A percentile compares a stretch with the other conserved stretches of the same genome.
Evolutionary conservation across 164 flowering plant species (phyloP).

Genomic region (Cinnamomum micranthum): DNA sequence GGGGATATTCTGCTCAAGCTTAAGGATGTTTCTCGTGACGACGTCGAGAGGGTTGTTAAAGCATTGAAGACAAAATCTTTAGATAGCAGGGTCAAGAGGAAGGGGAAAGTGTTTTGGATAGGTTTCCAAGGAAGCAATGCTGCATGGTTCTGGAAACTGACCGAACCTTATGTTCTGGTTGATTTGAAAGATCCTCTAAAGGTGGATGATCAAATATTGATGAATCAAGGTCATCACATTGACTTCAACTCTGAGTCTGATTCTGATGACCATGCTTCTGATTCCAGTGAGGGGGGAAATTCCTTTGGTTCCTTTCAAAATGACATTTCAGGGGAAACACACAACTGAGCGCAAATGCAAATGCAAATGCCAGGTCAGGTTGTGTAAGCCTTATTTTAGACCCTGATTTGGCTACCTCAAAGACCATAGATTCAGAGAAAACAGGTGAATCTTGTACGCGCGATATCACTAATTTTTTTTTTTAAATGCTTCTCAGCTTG

Average conservation of each 20-base stretch:
- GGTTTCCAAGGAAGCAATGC: constrained; percentile 73
- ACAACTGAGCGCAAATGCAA: background rate
- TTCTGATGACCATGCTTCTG: constrained; percentile 30
- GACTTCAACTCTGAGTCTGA: constrained; percentile 43
- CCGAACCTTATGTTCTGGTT: constrained; percentile 63
- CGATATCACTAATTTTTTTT: too few relatives aligned
- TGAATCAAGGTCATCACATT: constrained; percentile 15
- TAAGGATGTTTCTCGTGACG: constrained; percentile 52
- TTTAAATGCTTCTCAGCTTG: too few relatives aligned
- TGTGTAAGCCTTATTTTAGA: too few relatives aligned
- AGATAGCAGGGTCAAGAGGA: constrained; percentile 67
- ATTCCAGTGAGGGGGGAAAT: constrained; percentile 14
- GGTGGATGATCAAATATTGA: constrained; percentile 18
- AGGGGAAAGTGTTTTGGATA: constrained; percentile 75
- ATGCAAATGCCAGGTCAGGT: background rate
- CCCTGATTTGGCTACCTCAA: too few relatives aligned
- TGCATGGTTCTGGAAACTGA: constrained; percentile 63
- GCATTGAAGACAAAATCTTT: constrained; percentile 54
- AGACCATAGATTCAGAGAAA: too few relatives aligned
- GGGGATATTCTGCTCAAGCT: constrained; percentile 80
- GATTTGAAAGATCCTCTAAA: constrained; percentile 42
- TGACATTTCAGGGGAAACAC: constrained; percentile 5
- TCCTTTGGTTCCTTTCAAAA: constrained; percentile 1
- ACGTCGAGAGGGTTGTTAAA: constrained; percentile 53
- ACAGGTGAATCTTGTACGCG: too few relatives aligned